phyloP scores from a whole-genome alignment of 176 grass and related monocot species.

The Eragrostis curvula region DNA sequence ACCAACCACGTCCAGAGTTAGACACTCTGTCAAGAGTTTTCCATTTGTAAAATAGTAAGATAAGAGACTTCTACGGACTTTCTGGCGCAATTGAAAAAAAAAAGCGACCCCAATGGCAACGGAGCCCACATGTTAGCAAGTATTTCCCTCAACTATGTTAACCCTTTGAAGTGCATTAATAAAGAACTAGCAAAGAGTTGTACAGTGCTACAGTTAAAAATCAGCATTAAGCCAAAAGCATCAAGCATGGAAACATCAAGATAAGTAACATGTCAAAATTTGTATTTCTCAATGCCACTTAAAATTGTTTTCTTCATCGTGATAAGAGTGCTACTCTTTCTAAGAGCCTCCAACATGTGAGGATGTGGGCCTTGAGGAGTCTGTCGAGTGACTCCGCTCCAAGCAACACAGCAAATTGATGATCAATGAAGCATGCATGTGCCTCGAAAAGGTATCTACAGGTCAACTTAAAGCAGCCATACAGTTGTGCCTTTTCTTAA shows the following conservation, averaged over 20 bases:
- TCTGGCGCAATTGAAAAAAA: neutral
- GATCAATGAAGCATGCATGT: neutral
- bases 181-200: neutral
- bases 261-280: neutral
- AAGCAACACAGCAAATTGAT: neutral
- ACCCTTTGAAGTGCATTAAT: neutral
- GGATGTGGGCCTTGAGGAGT: conserved; percentile 14
- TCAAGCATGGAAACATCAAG: neutral
- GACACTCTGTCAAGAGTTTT: too few relatives aligned
- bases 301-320: neutral
- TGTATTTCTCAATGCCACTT: neutral
- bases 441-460: neutral
- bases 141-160: neutral
- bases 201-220: neutral
- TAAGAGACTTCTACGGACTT: neutral
- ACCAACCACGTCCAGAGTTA: neutral
- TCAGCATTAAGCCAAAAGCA: neutral
- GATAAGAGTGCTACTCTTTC: neutral
- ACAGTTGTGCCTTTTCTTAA: neutral
- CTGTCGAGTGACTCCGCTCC: neutral
- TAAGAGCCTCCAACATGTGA: neutral
- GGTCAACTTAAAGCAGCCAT: neutral
- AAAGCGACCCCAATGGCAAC: neutral
- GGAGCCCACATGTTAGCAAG: neutral
- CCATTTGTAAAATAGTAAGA: neutral